Evolutionary conservation across 257 asterid genomes (phyloP), one percentile per base, ranked within the genome.

Genomic region (Capsicum chinense): DNA sequence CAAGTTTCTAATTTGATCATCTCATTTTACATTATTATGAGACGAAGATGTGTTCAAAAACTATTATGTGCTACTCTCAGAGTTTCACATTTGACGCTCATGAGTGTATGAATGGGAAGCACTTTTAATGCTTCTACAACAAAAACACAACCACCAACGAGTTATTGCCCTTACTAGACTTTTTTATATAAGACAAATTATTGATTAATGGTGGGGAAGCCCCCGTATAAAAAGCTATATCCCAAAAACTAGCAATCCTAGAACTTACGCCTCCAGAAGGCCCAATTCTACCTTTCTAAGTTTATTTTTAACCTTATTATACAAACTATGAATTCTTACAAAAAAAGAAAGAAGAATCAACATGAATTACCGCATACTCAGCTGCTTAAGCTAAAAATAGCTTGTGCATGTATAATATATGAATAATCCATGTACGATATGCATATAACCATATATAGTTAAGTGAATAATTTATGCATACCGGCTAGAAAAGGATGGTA

Each of bases 61-160:
- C 19, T 13, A 33, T 66, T 33, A 13, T 66, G 73, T 33, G 42
- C 47, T 10, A 33, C 47, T 66, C 16, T 12, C 48, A n/a, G 48
- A 66, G 48, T 66, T 66, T 50, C 56, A 50, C 56, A 50, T 9
- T 9, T 13, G 35, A 66, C 10, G n/a, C 33, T 35, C 42, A 13
- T 33, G 47, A 13, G 73, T 66, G 48, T 66, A 33, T 33, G 48
- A 35, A n/a, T 39, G 16, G 48, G 19, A 66, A 47, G 48, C 48
- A 14, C 73, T 0, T 66, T 66, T 66, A 66, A 33, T 66, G 73
- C 19, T 66, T 66, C 73, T 66, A 66, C 73, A 66, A 66, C 73
- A 66, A 66, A 66, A 66, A 33, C 73, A 66, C 19, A 33, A 39
- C 5, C 35, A 66, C 13, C 73, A 33, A 33, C 33, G n/a, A 33